phyloP scores from a whole-genome alignment of 345 rosid species.

The Arabis hirsuta region DNA sequence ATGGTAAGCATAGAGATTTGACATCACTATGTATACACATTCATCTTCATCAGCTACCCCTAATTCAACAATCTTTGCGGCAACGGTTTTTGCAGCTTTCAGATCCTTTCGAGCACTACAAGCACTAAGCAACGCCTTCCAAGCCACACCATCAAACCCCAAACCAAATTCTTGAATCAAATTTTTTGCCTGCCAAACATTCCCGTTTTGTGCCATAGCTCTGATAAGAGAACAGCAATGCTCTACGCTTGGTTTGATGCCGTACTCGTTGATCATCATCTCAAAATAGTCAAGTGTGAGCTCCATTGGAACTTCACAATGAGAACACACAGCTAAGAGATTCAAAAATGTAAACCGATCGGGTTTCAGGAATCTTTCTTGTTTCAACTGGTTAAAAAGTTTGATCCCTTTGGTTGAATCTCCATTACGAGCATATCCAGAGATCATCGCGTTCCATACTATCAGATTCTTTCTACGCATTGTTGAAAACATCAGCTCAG shows the following conservation, averaged over 20 bases:
- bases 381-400: constrained; percentile 55
- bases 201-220: constrained; percentile 64
- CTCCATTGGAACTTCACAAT: constrained; percentile 49
- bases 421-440: constrained; percentile 77
- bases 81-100: constrained; percentile 33
- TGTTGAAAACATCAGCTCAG: constrained; percentile 56
- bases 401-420: constrained; percentile 49
- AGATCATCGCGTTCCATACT: constrained; percentile 81
- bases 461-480: constrained; percentile 60
- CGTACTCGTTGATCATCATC: constrained; percentile 64
- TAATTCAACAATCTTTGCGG: constrained; percentile 42
- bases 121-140: constrained; percentile 80
- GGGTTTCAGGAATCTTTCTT: constrained; percentile 52
- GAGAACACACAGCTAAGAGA: constrained; percentile 66
- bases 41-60: constrained; percentile 63
- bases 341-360: constrained; percentile 76
- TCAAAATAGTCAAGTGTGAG: constrained; percentile 51
- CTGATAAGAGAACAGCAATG: constrained; percentile 76
- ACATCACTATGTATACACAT: constrained; percentile 64
- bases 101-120: constrained; percentile 57
- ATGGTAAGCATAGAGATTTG: constrained; percentile 60
- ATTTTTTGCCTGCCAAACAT: constrained; percentile 47
- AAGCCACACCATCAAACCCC: constrained; percentile 49
- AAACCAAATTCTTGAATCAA: constrained; percentile 58
- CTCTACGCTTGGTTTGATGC: constrained; percentile 62